Conservation (phyloP, 306 rosid species). For the Quercus cerris region DNA sequence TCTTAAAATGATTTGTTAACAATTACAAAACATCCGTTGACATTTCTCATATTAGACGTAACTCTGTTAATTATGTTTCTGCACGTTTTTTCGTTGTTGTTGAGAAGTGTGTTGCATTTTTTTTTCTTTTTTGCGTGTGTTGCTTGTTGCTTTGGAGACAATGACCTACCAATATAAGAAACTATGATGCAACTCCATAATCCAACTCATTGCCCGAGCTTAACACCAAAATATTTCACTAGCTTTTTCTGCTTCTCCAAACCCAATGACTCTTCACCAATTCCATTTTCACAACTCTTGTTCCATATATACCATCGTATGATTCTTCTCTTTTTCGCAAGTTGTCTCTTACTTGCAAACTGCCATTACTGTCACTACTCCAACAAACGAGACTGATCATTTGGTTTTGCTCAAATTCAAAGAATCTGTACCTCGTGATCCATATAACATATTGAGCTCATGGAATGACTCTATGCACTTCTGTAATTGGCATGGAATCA, state of each 20-base stretch:
- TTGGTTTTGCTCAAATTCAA: conserved; percentile 33
- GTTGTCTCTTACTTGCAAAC: neutral
- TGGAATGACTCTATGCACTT: neutral
- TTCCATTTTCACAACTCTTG: neutral
- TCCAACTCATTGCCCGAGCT: too few relatives aligned
- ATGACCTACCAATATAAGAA: too few relatives aligned
- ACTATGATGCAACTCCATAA: too few relatives aligned
- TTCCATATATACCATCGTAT: neutral
- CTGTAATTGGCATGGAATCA: too few relatives aligned
- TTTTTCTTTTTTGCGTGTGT: too few relatives aligned
- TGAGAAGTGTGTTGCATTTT: too few relatives aligned
- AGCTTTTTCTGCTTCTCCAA: neutral
- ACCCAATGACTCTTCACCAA: conserved; percentile 8
- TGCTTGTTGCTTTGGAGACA: too few relatives aligned
- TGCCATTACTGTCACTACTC: neutral
- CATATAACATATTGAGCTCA: conserved; percentile 12
- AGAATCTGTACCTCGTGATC: conserved; percentile 21
- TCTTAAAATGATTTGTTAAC: too few relatives aligned
- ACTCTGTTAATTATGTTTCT: too few relatives aligned
- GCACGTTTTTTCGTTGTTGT: too few relatives aligned
- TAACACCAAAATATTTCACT: neutral
- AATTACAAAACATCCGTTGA: too few relatives aligned
- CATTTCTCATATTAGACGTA: too few relatives aligned
- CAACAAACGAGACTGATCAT: conserved; percentile 13
- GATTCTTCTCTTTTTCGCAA: neutral